A percentile compares a stretch with the other conserved stretches of the same genome.
Conservation (phyloP, 2,329 filamentous ascomycete genomes). For the Ambrosiella xylebori region DNA sequence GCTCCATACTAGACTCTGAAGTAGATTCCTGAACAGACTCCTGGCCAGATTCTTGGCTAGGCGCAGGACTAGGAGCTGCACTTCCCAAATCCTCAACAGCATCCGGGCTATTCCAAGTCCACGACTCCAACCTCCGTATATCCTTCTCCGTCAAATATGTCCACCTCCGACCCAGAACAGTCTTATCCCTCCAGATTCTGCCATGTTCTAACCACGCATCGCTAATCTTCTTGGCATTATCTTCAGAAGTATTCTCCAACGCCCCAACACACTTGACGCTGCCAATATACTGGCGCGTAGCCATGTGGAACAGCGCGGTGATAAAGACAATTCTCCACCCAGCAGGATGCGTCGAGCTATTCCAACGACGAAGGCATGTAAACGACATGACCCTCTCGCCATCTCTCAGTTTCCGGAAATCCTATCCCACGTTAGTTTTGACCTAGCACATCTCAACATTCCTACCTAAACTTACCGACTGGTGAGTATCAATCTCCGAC, state of each 20-base stretch:
- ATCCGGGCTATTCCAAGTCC: constrained; percentile 55
- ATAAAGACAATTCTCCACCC: constrained; percentile 2
- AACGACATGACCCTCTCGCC: constrained; percentile 9
- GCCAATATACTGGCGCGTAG: constrained; percentile 8
- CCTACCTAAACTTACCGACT: constrained; percentile 4
- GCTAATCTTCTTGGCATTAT: neutral
- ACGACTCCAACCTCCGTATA: constrained; percentile 43
- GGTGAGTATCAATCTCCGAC: constrained; percentile 5
- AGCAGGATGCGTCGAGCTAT: neutral
- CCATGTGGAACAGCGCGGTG: constrained; percentile 7
- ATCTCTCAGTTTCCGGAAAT: neutral
- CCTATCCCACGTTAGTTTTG: neutral
- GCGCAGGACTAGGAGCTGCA: neutral
- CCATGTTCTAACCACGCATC: neutral
- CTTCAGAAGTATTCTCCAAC: neutral
- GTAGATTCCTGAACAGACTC: no score
- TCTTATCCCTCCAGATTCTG: neutral
- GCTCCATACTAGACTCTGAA: no score
- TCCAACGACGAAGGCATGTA: constrained; percentile 4
- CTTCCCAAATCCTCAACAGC: constrained; percentile 53
- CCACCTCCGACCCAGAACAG: constrained; percentile 12
- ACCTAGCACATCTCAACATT: neutral
- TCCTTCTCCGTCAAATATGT: constrained; percentile 33
- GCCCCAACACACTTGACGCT: constrained; percentile 4
- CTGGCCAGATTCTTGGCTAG: no score